Evolutionary conservation across 164 flowering plant genomes (phyloP).

Genomic region (Berberis vulgaris): DNA sequence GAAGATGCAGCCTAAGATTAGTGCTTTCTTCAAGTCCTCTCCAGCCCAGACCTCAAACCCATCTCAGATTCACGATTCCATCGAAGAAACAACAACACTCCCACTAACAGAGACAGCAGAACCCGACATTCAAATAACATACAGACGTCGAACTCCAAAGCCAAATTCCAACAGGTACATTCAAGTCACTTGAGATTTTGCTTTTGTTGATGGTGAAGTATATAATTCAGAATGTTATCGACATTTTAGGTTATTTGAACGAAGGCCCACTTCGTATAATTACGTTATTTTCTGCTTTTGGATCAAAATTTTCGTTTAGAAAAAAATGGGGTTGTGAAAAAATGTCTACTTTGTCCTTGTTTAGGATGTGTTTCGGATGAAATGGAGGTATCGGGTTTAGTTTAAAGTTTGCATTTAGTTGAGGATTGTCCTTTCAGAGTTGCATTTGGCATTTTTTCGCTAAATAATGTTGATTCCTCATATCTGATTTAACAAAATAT

Average conservation of each 20-base stretch:
- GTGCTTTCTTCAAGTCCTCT: constrained; percentile 46
- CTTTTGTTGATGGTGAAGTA: too few relatives aligned
- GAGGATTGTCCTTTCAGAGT: background rate
- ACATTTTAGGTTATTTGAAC: too few relatives aligned
- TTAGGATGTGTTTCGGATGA: background rate
- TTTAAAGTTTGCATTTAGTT: background rate
- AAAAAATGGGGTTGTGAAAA: too few relatives aligned
- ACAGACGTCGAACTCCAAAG: constrained; percentile 28
- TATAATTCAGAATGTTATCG: too few relatives aligned
- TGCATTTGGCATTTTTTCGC: background rate
- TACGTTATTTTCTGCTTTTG: too few relatives aligned
- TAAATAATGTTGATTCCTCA: background rate
- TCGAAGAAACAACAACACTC: constrained; percentile 6
- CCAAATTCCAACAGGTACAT: constrained; percentile 12
- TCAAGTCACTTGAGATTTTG: too few relatives aligned
- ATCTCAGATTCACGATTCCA: constrained; percentile 2
- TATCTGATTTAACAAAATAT: background rate
- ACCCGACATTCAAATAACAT: constrained; percentile 30
- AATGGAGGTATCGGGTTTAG: too few relatives aligned
- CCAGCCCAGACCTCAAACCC: constrained; percentile 6
- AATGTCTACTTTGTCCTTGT: background rate
- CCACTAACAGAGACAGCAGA: constrained; percentile 10
- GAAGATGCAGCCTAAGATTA: constrained; percentile 52
- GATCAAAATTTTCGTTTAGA: too few relatives aligned
- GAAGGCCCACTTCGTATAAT: too few relatives aligned